phyloP scores from a whole-genome alignment of 2,329 filamentous ascomycete genomes.

The Fusarium chuoi region DNA sequence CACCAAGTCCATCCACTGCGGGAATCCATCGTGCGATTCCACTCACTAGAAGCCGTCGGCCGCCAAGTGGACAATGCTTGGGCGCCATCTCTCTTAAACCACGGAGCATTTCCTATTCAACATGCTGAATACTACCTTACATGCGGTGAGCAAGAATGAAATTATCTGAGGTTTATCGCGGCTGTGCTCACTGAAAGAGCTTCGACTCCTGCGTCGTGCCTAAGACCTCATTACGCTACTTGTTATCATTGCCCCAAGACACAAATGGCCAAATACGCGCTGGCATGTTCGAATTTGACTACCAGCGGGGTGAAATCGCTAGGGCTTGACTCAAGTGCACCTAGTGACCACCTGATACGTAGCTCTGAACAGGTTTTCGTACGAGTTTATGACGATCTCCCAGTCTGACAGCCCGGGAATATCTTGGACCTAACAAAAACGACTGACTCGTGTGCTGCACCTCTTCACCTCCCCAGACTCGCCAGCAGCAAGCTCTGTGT shows the following conservation, averaged over 20 bases:
- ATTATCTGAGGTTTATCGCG: background rate
- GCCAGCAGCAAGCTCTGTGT: conserved; percentile 7
- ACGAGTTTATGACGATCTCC: background rate
- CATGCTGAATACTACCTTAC: conserved; percentile 2
- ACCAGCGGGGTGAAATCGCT: background rate
- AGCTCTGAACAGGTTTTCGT: background rate
- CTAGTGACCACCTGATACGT: background rate
- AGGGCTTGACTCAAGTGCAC: background rate
- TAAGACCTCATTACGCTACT: background rate
- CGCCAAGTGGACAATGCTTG: conserved; percentile 36
- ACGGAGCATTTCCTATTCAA: conserved; percentile 10
- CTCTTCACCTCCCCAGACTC: conserved; percentile 4
- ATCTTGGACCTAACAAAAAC: conserved; percentile 3
- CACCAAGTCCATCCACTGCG: conserved; percentile 20
- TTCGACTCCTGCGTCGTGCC: background rate
- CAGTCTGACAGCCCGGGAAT: conserved; percentile 7
- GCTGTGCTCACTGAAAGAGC: background rate
- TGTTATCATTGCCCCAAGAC: background rate
- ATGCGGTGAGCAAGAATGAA: background rate
- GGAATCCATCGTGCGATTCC: conserved; percentile 34
- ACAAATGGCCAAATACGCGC: background rate
- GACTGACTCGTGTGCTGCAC: conserved; percentile 9
- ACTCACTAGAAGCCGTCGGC: conserved; percentile 12
- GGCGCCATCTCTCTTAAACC: conserved; percentile 17
- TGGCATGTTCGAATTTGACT: background rate